phyloP scores from a whole-genome alignment of 108 stramenopile species.

The Stephanodiscus minutulus region DNA sequence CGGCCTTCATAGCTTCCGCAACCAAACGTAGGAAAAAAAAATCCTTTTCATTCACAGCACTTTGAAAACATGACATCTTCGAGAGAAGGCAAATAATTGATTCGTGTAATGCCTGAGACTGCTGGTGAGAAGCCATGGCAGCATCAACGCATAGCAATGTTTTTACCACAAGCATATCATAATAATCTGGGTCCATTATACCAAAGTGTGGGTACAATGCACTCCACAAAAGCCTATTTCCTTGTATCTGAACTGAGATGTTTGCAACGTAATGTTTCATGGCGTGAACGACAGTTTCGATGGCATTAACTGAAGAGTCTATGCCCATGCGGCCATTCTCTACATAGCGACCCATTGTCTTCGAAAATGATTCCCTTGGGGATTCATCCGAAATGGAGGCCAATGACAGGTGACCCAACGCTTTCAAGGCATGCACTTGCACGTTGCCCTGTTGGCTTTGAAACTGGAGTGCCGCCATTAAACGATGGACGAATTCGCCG shows the following conservation, averaged over 20 bases:
- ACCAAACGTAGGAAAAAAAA: not conserved
- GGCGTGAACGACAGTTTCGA: slow-evolving; percentile 16
- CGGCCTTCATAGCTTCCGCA: not conserved
- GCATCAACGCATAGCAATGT: slow-evolving; percentile 12
- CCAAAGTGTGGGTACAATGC: slow-evolving; percentile 4
- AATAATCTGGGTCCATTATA: slow-evolving; percentile 8
- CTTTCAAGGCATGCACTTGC: slow-evolving; percentile 31
- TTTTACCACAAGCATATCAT: not conserved
- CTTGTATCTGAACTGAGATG: slow-evolving; percentile 16
- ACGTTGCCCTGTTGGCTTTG: slow-evolving; percentile 10
- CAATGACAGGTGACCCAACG: slow-evolving; percentile 30
- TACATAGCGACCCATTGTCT: slow-evolving; percentile 23
- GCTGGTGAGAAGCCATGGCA: not conserved
- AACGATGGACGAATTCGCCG: slow-evolving; percentile 31
- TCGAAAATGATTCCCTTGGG: slow-evolving; percentile 10
- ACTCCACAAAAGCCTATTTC: slow-evolving; percentile 33
- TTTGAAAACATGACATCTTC: slow-evolving; percentile 19
- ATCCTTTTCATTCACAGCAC: slow-evolving; percentile 1
- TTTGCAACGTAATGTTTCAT: slow-evolving; percentile 16
- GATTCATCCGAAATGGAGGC: slow-evolving; percentile 25
- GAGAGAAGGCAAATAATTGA: slow-evolving; percentile 27
- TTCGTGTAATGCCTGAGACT: slow-evolving; percentile 18
- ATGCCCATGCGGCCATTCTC: not conserved
- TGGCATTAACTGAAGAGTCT: slow-evolving; percentile 15
- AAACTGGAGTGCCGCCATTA: slow-evolving; percentile 20